Evolutionary conservation across 306 rosid species (phyloP).

Genomic region (Acmispon strigosus): DNA sequence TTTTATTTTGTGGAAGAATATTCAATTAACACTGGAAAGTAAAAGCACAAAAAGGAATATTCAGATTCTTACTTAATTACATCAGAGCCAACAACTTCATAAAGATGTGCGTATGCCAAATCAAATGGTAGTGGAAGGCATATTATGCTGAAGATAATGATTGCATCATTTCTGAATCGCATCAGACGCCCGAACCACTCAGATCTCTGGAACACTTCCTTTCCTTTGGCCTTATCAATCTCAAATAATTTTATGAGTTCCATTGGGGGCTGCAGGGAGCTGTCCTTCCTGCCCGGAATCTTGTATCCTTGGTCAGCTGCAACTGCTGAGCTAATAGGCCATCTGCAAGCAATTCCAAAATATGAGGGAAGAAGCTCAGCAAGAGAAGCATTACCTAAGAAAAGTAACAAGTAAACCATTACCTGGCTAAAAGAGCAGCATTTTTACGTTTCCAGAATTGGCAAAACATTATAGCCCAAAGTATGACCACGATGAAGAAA

Average conservation of each 20-base stretch:
- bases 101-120: conserved; percentile 95
- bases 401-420: conserved; percentile 1
- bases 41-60: conserved; percentile 5
- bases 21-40: conserved; percentile 5
- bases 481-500: conserved; percentile 63
- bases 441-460: conserved; percentile 99
- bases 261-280: conserved; percentile 40
- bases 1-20: neutral
- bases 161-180: conserved; percentile 85
- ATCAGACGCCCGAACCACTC: conserved; percentile 85
- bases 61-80: conserved; percentile 55
- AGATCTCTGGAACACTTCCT: conserved; percentile 55
- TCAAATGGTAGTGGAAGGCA: conserved; percentile 97
- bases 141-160: conserved; percentile 74
- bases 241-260: conserved; percentile 53
- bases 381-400: neutral
- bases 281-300: conserved; percentile 40
- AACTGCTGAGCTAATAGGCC: conserved; percentile 60
- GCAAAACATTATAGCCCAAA: conserved; percentile 90
- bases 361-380: neutral
- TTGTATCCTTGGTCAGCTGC: conserved; percentile 48
- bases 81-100: conserved; percentile 57
- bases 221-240: conserved; percentile 53
- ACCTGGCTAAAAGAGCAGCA: conserved; percentile 87
- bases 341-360: conserved; percentile 42